Base-by-base conservation (phyloP, 2,329 filamentous ascomycete genomes). In the Nemania bipapillata region DNA sequence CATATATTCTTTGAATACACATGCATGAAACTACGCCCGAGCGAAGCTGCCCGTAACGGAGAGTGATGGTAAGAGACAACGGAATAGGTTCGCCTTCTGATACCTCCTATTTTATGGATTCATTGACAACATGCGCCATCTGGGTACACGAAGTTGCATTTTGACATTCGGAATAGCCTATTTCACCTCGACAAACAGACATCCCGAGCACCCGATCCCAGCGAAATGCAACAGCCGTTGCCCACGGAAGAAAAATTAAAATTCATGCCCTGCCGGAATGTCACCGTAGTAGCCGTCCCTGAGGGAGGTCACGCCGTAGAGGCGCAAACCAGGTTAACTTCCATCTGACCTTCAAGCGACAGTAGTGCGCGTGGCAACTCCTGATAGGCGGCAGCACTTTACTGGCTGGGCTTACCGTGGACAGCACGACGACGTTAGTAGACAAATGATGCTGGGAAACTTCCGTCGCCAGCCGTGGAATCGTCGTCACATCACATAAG, bases 321-420 rank as follows among this genome's bases (percentile, higher is more conserved):
- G 45, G 17, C 22, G 35, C 15, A 40, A 59, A 47, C 50, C 60
- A 57, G 45, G 55, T 55, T 64, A 50, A n/a, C 22, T 58, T 52
- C 30, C 47, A 49, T 53, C 24, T 62, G 12, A 30, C 35, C 37
- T 52, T 64, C 37, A 64, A 60, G 57, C 35, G 37, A 28, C 35
- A 47, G 54, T 61, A 22, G 24, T 22, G 24, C 42, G 60, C 66
- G 69, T 71, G 66, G 63, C 69, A 47, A 45, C 28, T 32, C 59
- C 59, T 70, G 65, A 70, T 70, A 70, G 68, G 68, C 22, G 58
- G 61, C 49, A 22, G 49, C 49, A 52, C 22, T 52, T 53, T 32
- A 47, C 15, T 59, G 53, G 65, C 20, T 28, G 50, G n/a, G 32
- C 40, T 62, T 30, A 37, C 30, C 30, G 26, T 50, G 7, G 49